phyloP scores from a whole-genome alignment of 2,329 filamentous ascomycete species.

The Colletotrichum eremochloae region DNA sequence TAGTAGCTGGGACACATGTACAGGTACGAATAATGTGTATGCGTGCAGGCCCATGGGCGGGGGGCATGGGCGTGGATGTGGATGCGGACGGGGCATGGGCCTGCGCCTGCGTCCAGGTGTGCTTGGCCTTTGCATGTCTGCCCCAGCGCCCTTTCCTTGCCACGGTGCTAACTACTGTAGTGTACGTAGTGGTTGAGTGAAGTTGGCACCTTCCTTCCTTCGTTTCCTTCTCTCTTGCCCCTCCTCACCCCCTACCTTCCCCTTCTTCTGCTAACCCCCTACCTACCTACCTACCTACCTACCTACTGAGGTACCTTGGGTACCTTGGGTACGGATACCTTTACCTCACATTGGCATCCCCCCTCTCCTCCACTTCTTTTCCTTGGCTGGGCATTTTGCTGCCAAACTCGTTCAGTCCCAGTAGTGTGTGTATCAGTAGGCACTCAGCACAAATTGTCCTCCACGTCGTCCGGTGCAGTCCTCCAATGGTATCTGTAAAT shows the following conservation, averaged over 20 bases:
- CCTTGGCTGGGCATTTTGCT: conserved; percentile 38
- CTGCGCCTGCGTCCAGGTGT: neutral
- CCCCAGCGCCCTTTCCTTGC: conserved; percentile 15
- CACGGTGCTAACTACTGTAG: neutral
- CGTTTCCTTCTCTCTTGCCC: neutral
- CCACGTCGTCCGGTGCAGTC: conserved; percentile 1
- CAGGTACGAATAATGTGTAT: neutral
- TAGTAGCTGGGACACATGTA: neutral
- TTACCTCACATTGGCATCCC: conserved; percentile 28
- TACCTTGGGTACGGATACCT: conserved; percentile 1
- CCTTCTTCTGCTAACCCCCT: conserved; percentile 2
- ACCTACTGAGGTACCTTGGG: too few species aligned
- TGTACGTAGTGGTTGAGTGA: too few species aligned
- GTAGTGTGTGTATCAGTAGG: neutral
- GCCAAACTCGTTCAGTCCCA: conserved; percentile 6
- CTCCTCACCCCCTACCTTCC: conserved; percentile 1
- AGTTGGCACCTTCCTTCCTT: conserved; percentile 5
- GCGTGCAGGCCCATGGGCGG: neutral
- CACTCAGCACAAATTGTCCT: conserved; percentile 13
- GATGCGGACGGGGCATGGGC: neutral
- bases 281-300: neutral
- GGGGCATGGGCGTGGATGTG: neutral
- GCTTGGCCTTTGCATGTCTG: conserved; percentile 21
- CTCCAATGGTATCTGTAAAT: neutral
- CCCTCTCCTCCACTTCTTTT: conserved; percentile 31